A percentile compares a stretch with the other conserved stretches of the same genome.
phyloP scores from a whole-genome alignment of 1,284 basidiomycete species.

The Heterobasidion annosum region DNA sequence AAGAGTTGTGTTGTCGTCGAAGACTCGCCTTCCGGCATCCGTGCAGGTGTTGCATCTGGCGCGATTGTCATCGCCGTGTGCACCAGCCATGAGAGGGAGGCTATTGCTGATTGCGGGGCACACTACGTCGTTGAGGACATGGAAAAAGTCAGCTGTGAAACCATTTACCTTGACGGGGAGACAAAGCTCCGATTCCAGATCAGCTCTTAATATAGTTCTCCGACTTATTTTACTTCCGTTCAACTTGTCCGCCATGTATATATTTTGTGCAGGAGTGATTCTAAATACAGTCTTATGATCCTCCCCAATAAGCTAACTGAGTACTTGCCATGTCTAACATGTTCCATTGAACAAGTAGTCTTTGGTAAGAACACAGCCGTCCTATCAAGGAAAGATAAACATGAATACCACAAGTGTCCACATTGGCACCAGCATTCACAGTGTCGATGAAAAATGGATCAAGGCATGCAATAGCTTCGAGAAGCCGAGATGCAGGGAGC shows the following conservation, averaged over 20 bases:
- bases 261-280: slow-evolving; percentile 24
- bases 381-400: too few species aligned
- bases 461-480: too few species aligned
- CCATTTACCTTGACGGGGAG: background rate
- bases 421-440: too few species aligned
- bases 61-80: slow-evolving; percentile 65
- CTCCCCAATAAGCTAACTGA: background rate
- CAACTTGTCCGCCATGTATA: slow-evolving; percentile 60
- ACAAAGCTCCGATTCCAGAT: background rate
- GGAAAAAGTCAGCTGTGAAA: background rate
- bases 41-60: slow-evolving; percentile 63
- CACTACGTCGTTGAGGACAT: slow-evolving; percentile 2
- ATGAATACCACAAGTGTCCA: too few species aligned
- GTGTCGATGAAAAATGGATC: too few species aligned
- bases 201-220: slow-evolving; percentile 57
- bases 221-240: slow-evolving; percentile 54
- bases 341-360: too few species aligned
- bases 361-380: too few species aligned
- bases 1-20: slow-evolving; percentile 66
- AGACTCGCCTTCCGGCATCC: slow-evolving; percentile 69
- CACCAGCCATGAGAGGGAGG: background rate
- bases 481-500: too few species aligned
- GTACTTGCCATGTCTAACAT: background rate
- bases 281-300: too few species aligned
- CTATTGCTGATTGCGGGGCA: background rate